Conservation (phyloP, 208 protist genomes). For the Trypanosoma brucei region DNA sequence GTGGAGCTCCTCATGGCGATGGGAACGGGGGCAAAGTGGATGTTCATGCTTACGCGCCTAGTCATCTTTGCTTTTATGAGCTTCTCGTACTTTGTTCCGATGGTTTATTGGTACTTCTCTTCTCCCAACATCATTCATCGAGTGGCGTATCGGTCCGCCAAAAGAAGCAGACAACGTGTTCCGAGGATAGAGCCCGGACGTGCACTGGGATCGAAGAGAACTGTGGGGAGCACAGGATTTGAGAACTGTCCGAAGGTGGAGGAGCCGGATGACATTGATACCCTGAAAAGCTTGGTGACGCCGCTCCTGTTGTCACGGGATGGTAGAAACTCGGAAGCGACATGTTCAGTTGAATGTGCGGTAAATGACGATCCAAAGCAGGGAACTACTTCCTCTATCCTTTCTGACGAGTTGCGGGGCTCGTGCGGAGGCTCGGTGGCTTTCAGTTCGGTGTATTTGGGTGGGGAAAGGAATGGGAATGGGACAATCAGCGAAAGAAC, state of each 20-base stretch:
- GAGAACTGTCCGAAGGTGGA: background rate
- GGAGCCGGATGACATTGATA: background rate
- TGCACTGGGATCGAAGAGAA: background rate
- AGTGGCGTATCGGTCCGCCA: conserved; percentile 71
- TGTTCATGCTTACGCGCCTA: conserved; percentile 63
- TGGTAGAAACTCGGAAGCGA: too few species aligned
- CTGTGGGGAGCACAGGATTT: background rate
- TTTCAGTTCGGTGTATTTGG: too few species aligned
- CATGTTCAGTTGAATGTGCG: too few species aligned
- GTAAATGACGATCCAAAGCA: too few species aligned
- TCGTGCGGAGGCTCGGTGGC: too few species aligned
- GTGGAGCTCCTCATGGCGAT: conserved; percentile 66
- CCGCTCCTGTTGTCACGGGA: conserved; percentile 10
- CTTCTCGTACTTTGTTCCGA: conserved; percentile 55
- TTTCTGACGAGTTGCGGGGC: too few species aligned
- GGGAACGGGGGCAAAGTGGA: conserved; percentile 75
- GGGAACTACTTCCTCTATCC: too few species aligned
- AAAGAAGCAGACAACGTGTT: conserved; percentile 49
- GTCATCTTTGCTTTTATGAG: conserved; percentile 56
- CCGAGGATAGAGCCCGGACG: conserved; percentile 30
- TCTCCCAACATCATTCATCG: conserved; percentile 74
- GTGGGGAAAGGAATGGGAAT: too few species aligned
- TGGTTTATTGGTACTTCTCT: conserved; percentile 61
- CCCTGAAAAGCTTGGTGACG: conserved; percentile 28
- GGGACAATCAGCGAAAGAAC: too few species aligned